These are phyloP conservation scores for Phellopilus nigrolimitatus DNA, from an alignment of 1,284 basidiomycete species.

Conservation along the genomic window DNA sequence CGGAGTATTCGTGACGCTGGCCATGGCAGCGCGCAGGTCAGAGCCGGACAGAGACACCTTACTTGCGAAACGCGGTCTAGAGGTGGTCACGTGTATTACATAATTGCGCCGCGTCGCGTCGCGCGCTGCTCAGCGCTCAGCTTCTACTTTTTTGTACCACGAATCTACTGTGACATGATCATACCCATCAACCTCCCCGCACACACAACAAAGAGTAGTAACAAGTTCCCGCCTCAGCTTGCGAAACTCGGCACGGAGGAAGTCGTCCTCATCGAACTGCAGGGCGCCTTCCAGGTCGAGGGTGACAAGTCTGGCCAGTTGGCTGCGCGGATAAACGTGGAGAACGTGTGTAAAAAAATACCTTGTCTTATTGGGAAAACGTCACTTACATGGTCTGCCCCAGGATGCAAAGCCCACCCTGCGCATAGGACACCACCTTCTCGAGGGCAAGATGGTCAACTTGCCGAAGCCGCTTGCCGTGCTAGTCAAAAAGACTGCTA, in stretches of 20 bases:
- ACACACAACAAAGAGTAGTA: slow-evolving; percentile 29
- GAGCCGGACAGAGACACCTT: neutral
- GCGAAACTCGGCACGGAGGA: slow-evolving; percentile 66
- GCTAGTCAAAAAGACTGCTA: slow-evolving; percentile 29
- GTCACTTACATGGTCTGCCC: neutral
- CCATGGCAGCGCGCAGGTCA: neutral
- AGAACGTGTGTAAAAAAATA: slow-evolving; percentile 32
- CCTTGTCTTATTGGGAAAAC: neutral
- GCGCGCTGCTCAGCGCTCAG: neutral
- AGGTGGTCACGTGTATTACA: slow-evolving; percentile 2
- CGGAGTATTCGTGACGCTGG: slow-evolving; percentile 18
- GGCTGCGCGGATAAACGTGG: slow-evolving; percentile 58
- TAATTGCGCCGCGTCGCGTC: slow-evolving; percentile 10
- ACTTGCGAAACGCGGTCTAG: neutral
- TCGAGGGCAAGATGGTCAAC: slow-evolving; percentile 80
- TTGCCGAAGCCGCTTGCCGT: slow-evolving; percentile 78
- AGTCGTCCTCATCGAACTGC: slow-evolving; percentile 69
- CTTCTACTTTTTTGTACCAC: neutral
- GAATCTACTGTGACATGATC: slow-evolving; percentile 39
- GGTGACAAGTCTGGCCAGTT: slow-evolving; percentile 49
- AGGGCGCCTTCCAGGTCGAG: slow-evolving; percentile 66
- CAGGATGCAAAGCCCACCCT: slow-evolving; percentile 72
- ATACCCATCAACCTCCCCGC: slow-evolving; percentile 43
- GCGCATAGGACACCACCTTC: slow-evolving; percentile 79
- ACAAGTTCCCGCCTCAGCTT: slow-evolving; percentile 51